phyloP scores from a whole-genome alignment of 2,329 filamentous ascomycete species.

The Calonectria honghensis region DNA sequence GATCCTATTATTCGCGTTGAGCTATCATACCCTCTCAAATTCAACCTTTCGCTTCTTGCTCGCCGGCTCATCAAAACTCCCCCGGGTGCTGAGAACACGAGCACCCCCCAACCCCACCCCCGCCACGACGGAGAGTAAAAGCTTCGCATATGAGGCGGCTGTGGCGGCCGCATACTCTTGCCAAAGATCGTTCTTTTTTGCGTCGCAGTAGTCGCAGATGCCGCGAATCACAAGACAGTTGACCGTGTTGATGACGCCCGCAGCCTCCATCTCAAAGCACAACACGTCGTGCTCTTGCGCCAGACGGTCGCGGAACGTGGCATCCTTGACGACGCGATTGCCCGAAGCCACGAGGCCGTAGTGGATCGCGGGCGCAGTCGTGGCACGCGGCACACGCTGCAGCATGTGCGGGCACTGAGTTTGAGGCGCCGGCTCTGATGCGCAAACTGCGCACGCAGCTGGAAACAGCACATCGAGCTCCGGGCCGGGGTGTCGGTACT shows the following conservation, averaged over 20 bases:
- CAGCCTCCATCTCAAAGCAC: slow-evolving; percentile 19
- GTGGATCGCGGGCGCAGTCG: slow-evolving; percentile 12
- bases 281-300: slow-evolving; percentile 1
- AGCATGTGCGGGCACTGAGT: neutral
- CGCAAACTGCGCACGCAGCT: neutral
- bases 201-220: slow-evolving; percentile 7
- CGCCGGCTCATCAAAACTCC: neutral
- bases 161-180: slow-evolving; percentile 5
- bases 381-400: neutral
- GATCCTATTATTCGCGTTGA: neutral
- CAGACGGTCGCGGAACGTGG: slow-evolving; percentile 14
- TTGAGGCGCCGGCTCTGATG: neutral
- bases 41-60: neutral
- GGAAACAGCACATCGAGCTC: slow-evolving; percentile 6
- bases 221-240: neutral
- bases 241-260: neutral
- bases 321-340: slow-evolving; percentile 23
- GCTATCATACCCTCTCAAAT: neutral
- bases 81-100: neutral
- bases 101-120: neutral
- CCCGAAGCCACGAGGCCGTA: slow-evolving; percentile 24
- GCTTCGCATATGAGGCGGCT: slow-evolving; percentile 3
- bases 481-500: slow-evolving; percentile 5
- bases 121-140: neutral
- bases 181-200: neutral